phyloP scores from a whole-genome alignment of 23 red algal species.

The Agarophyton chilense region DNA sequence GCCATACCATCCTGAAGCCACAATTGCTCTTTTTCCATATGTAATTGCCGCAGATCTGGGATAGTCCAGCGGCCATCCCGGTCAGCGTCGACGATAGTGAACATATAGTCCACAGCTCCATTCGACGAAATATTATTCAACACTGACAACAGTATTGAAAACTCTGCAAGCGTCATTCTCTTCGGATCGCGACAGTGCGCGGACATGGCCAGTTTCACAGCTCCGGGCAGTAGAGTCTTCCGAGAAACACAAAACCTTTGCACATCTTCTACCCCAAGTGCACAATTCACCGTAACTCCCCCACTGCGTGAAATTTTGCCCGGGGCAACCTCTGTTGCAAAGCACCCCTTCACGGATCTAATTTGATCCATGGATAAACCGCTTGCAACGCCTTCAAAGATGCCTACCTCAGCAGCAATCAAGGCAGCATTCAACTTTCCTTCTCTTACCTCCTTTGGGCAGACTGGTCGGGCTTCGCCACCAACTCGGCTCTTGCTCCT shows the following conservation, averaged over 20 bases:
- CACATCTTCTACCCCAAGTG: conserved; percentile 55
- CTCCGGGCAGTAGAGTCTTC: conserved; percentile 51
- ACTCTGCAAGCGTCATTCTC: conserved; percentile 72
- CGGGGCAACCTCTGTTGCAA: conserved; percentile 53
- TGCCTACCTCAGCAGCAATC: conserved; percentile 66
- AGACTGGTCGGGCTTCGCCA: conserved; percentile 47
- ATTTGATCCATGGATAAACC: conserved; percentile 65
- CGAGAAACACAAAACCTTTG: conserved; percentile 54
- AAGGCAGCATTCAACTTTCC: conserved; percentile 61
- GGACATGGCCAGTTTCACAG: conserved; percentile 31
- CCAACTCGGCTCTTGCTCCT: conserved; percentile 45
- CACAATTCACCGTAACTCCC: conserved; percentile 26
- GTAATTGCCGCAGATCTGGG: conserved; percentile 78
- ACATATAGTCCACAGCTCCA: conserved; percentile 76
- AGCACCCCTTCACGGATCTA: conserved; percentile 51
- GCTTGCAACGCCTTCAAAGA: conserved; percentile 67
- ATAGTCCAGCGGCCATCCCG: conserved; percentile 83
- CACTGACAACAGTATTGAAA: conserved; percentile 64
- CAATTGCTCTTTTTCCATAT: conserved; percentile 89
- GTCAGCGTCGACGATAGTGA: conserved; percentile 83
- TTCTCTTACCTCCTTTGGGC: conserved; percentile 61
- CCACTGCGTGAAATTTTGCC: conserved; percentile 5
- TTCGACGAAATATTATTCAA: conserved; percentile 62
- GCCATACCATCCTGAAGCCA: conserved; percentile 80
- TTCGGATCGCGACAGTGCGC: conserved; percentile 44